Conservation (phyloP, 305 asterid genomes). For the Vinca major region DNA sequence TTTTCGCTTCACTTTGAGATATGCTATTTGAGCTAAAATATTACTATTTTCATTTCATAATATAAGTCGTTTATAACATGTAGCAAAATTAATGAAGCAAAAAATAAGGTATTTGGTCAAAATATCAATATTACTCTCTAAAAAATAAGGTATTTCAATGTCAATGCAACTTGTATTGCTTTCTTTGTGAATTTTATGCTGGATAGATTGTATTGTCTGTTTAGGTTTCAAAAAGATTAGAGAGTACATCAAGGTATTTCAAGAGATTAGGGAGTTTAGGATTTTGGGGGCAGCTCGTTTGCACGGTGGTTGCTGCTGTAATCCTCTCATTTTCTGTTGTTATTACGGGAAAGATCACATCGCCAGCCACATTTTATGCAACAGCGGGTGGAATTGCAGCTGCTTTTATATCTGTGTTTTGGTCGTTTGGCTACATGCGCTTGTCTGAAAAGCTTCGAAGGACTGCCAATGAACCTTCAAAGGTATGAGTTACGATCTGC, state of each 20-base stretch:
- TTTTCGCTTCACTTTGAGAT: no score
- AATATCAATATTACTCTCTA: no score
- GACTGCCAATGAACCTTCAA: constrained; percentile 86
- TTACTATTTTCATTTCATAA: no score
- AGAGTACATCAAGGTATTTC: constrained; percentile 70
- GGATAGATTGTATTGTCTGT: neutral
- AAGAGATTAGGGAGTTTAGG: constrained; percentile 95
- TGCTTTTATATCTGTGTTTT: constrained; percentile 80
- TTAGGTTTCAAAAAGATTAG: constrained; percentile 86
- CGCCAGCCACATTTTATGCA: constrained; percentile 85
- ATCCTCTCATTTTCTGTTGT: constrained; percentile 79
- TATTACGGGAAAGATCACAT: constrained; percentile 73
- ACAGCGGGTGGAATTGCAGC: constrained; percentile 94
- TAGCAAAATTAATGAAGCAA: no score
- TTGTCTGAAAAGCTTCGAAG: constrained; percentile 66
- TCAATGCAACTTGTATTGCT: neutral
- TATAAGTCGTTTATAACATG: no score
- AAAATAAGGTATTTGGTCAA: no score
- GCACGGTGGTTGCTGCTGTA: constrained; percentile 72
- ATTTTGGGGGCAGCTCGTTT: constrained; percentile 88
- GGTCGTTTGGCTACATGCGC: constrained; percentile 90
- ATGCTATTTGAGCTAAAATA: no score
- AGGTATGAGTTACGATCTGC: constrained; percentile 35
- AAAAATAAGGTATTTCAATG: no score
- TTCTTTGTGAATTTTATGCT: neutral